Evolutionary conservation across 176 grass and related monocot genomes (phyloP), one percentile per base, ranked within the genome.

Genomic region (Neostapfia colusana): DNA sequence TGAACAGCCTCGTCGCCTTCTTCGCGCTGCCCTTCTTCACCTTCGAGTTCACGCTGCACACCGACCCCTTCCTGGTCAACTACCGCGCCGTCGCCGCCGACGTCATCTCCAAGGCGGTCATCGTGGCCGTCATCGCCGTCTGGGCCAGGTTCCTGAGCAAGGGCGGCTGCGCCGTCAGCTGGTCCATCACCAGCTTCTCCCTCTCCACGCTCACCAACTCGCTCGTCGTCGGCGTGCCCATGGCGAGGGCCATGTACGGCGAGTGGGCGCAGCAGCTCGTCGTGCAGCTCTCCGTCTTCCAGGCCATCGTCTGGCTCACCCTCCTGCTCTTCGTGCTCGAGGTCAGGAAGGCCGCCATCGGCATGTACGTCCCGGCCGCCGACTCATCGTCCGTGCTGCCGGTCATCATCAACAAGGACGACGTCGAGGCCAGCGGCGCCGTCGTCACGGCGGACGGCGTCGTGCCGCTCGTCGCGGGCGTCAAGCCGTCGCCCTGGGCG

Each of bases 11-110:
- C 5, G 95, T 98, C 5, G 87, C 89, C 55, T 90, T 79, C 87
- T 94, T 98, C 88, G 84, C 85, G 36, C 81, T 94, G 39, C 95
- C 95, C 25, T 85, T 98, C 76, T 98, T 94, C 79, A 89, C 95
- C 26, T 98, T 98, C 79, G 87, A 98, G 55, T 98, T 94, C 87
- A 94, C 95, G 5, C 89, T 98, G 25, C 89, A 98, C 73, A 91
- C 79, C 1, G 91, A 98, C 80, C 91, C 95, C n/a, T 98, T 98
- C 82, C 57, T 88, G 72, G 90, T 98, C 14, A 98, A 98, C 84
- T 98, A 98, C 87, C 87, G 87, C 25, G 82, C 82, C 34, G 86
- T 98, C 3, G 82, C 85, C 4, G 95, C 95, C n/a, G 95, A 98
- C 66, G 90, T 90, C 28, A 84, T 98, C 64, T 92, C 95, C 37